Evolutionary conservation across 129 eudicot species (phyloP).

Genomic region (Tagetes erecta): DNA sequence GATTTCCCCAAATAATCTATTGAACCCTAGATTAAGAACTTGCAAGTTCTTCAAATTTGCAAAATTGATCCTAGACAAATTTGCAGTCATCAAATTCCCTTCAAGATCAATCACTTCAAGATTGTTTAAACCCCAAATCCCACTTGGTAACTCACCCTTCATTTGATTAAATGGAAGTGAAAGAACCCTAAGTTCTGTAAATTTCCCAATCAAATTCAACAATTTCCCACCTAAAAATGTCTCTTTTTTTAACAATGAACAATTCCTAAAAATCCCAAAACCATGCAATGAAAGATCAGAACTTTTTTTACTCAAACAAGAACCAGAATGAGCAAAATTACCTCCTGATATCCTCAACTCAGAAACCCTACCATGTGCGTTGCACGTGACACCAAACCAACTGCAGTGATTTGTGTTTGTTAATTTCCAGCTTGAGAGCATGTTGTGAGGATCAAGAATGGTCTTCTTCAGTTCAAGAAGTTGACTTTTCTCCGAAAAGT

Average conservation of each 20-base stretch:
- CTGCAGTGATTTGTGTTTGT: slow-evolving; percentile 43
- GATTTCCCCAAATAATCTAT: slow-evolving; percentile 49
- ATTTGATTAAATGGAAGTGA: slow-evolving; percentile 63
- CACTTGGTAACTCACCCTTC: slow-evolving; percentile 58
- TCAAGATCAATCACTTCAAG: slow-evolving; percentile 70
- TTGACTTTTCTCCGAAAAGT: slow-evolving; percentile 36
- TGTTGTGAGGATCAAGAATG: slow-evolving; percentile 56
- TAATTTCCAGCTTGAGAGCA: slow-evolving; percentile 57
- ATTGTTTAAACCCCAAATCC: slow-evolving; percentile 50
- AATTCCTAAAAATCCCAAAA: slow-evolving; percentile 50
- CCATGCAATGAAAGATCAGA: slow-evolving; percentile 39
- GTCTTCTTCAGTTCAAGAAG: slow-evolving; percentile 56
- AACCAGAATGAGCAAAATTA: slow-evolving; percentile 44
- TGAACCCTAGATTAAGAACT: slow-evolving; percentile 61
- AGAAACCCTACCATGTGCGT: slow-evolving; percentile 52
- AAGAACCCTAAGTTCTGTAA: slow-evolving; percentile 57
- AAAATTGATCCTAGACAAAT: slow-evolving; percentile 42
- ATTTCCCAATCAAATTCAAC: slow-evolving; percentile 47
- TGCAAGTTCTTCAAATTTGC: slow-evolving; percentile 48
- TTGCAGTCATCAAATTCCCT: slow-evolving; percentile 58
- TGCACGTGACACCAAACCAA: slow-evolving; percentile 77
- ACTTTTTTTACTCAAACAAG: slow-evolving; percentile 39
- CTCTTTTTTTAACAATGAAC: slow-evolving; percentile 37
- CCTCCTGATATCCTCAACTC: slow-evolving; percentile 56
- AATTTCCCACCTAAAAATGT: slow-evolving; percentile 45